Conservation (phyloP, 306 rosid genomes). For the Citrullus colocynthis region DNA sequence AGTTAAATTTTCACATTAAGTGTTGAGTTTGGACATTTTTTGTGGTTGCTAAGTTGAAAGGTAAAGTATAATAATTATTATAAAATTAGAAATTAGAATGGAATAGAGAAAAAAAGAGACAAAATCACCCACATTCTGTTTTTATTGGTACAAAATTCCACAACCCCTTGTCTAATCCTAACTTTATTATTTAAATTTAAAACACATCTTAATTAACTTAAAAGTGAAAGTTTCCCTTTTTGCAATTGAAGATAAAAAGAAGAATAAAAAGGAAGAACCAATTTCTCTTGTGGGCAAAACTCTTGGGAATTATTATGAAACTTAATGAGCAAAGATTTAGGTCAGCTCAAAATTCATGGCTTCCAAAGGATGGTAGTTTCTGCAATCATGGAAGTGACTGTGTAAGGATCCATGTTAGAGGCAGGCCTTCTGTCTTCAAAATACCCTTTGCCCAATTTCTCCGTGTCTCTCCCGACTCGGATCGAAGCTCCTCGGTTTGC, state of each 20-base stretch:
- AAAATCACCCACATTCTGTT: background rate
- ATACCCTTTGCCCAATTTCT: constrained; percentile 51
- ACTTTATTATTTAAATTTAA: background rate
- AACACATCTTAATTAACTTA: background rate
- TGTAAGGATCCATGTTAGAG: constrained; percentile 72
- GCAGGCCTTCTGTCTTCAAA: constrained; percentile 74
- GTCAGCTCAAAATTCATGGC: constrained; percentile 15
- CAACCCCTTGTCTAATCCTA: background rate
- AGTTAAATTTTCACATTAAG: too few species aligned
- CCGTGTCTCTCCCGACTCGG: constrained; percentile 62
- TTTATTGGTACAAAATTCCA: background rate
- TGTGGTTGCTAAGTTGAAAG: too few species aligned
- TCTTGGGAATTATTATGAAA: background rate
- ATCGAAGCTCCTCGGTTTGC: constrained; percentile 69
- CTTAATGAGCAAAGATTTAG: background rate
- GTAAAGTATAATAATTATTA: background rate
- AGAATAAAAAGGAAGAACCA: background rate
- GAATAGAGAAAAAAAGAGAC: background rate
- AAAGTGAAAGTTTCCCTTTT: background rate
- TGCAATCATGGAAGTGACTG: constrained; percentile 63
- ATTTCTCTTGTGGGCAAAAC: background rate
- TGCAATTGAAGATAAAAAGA: background rate
- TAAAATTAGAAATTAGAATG: background rate
- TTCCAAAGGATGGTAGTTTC: constrained; percentile 59
- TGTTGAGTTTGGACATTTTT: too few species aligned